Percentiles rank a stretch among this genome's conserved stretches.
Evolutionary conservation across 2,329 filamentous ascomycete genomes (phyloP).

Genomic region (Pestalotiopsis sp.): DNA sequence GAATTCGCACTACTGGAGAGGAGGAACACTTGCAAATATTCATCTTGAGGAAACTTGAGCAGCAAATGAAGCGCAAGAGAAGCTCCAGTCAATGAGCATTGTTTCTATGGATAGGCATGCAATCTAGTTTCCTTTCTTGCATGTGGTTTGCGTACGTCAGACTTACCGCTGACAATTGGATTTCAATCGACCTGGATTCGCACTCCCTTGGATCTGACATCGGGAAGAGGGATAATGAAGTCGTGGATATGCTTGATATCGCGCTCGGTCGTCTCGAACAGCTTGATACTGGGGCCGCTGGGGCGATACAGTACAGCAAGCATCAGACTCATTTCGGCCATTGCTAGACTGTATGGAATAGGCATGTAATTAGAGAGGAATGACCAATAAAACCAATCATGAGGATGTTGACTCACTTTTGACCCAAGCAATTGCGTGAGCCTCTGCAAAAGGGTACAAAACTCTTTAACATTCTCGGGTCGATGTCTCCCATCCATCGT

Average conservation of each 20-base stretch:
- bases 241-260: neutral
- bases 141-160: too few species aligned
- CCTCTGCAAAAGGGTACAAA: conserved; percentile 11
- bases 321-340: neutral
- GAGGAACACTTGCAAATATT: too few species aligned
- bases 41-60: too few species aligned
- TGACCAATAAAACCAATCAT: neutral
- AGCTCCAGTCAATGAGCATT: too few species aligned
- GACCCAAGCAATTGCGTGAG: conserved; percentile 6
- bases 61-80: too few species aligned
- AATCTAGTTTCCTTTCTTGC: too few species aligned
- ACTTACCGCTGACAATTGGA: too few species aligned
- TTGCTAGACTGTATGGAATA: neutral
- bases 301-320: neutral
- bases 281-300: neutral
- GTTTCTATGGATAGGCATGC: too few species aligned
- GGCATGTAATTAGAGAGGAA: neutral
- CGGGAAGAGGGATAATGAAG: neutral
- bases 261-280: neutral
- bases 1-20: too few species aligned
- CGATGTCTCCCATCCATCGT: conserved; percentile 9
- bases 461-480: conserved; percentile 2
- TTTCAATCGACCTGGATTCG: too few species aligned
- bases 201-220: neutral
- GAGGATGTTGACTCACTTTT: neutral